Conservation (phyloP, 1,284 basidiomycete genomes). For the Moesziomyces antarcticus region DNA sequence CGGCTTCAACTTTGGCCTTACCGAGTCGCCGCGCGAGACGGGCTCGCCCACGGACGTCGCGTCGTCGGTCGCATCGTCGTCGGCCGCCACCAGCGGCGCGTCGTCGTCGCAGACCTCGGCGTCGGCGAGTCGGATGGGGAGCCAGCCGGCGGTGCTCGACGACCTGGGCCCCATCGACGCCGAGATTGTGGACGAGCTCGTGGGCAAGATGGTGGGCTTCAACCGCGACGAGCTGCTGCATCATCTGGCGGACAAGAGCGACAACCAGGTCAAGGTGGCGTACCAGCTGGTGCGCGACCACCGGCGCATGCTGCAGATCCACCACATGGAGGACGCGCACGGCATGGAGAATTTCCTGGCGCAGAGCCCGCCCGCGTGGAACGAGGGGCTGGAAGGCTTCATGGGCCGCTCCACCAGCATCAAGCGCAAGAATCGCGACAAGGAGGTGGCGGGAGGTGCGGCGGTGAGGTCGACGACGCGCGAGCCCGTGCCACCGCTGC, state of each 20-base stretch:
- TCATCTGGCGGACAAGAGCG: conserved; percentile 82
- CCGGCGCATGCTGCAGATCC: conserved; percentile 81
- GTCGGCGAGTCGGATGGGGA: conserved; percentile 21
- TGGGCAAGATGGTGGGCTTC: conserved; percentile 79
- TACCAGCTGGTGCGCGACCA: conserved; percentile 94
- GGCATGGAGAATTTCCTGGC: conserved; percentile 71
- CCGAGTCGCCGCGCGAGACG: conserved; percentile 30
- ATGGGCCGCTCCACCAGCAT: conserved; percentile 54
- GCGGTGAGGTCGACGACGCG: conserved; percentile 6
- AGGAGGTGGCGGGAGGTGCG: conserved; percentile 11
- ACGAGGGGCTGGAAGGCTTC: conserved; percentile 68
- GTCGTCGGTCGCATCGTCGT: conserved; percentile 18
- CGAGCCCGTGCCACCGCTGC: conserved; percentile 27
- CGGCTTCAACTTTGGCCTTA: conserved; percentile 72
- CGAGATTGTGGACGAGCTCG: conserved; percentile 85
- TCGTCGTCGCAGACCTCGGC: conserved; percentile 34
- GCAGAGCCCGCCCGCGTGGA: conserved; percentile 71
- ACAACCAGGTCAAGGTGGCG: conserved; percentile 95
- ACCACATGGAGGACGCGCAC: conserved; percentile 52
- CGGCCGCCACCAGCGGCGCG: conserved; percentile 23
- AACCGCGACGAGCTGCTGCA: conserved; percentile 86
- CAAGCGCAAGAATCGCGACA: conserved; percentile 37
- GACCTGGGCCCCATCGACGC: conserved; percentile 87
- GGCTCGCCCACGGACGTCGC: conserved; percentile 31
- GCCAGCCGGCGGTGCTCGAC: conserved; percentile 33